A percentile compares a stretch with the other conserved stretches of the same genome.
Evolutionary conservation across 73 alveolate genomes (phyloP).

Genomic region (Paramecium sexaurelia): DNA sequence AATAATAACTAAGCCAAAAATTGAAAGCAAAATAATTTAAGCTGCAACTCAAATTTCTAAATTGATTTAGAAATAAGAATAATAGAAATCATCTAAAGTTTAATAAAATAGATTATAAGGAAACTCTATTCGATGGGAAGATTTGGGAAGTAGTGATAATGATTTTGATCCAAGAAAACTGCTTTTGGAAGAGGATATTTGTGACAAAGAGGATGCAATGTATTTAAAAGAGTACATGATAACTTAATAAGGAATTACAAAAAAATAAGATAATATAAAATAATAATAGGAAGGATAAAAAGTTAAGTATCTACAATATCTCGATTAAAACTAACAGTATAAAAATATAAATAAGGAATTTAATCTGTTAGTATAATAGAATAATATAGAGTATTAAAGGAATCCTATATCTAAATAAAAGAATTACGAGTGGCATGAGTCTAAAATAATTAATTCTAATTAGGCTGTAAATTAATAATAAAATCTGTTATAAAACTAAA

Average conservation of each 20-base stretch:
- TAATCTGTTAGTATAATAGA: no score
- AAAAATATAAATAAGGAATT: neutral
- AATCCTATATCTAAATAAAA: no score
- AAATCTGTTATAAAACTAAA: neutral
- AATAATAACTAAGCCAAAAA: neutral
- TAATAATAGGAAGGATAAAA: neutral
- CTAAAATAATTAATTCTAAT: neutral
- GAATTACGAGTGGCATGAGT: neutral
- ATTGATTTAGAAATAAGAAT: neutral
- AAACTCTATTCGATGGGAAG: slow-evolving; percentile 17
- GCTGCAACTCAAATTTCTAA: neutral
- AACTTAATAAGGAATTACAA: neutral
- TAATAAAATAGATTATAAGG: neutral
- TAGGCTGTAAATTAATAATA: neutral
- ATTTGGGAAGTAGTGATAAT: neutral
- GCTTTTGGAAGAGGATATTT: neutral
- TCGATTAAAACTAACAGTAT: neutral
- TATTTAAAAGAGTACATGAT: slow-evolving; percentile 22
- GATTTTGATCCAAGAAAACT: slow-evolving; percentile 49
- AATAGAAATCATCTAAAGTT: neutral
- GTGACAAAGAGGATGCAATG: neutral
- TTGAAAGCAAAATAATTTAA: neutral
- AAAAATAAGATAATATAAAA: neutral
- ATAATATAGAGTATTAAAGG: no score
- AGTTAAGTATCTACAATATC: neutral